Percentiles rank a stretch among this genome's conserved stretches.
Conservation (phyloP, 2,329 filamentous ascomycete species). For the Aspergillus luchuensis region DNA sequence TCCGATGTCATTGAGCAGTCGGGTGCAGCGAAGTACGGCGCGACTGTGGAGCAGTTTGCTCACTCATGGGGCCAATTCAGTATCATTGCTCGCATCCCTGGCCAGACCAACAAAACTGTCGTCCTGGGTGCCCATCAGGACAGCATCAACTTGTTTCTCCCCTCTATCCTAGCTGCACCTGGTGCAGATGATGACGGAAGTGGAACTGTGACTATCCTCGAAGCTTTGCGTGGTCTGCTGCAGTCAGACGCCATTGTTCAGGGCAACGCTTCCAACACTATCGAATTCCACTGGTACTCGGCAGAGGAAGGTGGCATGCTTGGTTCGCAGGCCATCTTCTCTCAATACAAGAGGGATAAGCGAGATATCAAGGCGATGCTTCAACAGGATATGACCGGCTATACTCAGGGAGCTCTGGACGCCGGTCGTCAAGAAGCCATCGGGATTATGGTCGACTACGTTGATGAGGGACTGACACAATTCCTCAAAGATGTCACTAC, state of each 20-base stretch:
- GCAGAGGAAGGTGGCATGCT: constrained; percentile 87
- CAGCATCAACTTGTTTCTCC: constrained; percentile 89
- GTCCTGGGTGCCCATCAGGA: constrained; percentile 93
- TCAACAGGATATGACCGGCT: constrained; percentile 98
- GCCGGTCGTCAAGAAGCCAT: constrained; percentile 81
- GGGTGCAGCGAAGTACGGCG: constrained; percentile 67
- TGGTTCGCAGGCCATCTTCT: constrained; percentile 88
- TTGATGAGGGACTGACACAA: constrained; percentile 76
- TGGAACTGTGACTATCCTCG: constrained; percentile 90
- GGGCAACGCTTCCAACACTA: constrained; percentile 76
- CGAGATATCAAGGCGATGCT: constrained; percentile 92
- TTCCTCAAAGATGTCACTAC: constrained; percentile 91
- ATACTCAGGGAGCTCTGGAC: constrained; percentile 77
- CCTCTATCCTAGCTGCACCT: constrained; percentile 78
- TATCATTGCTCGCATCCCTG: constrained; percentile 89
- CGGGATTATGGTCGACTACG: constrained; percentile 89
- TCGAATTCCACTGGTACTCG: constrained; percentile 97
- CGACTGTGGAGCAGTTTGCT: constrained; percentile 70
- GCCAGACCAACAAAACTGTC: constrained; percentile 78
- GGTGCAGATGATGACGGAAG: constrained; percentile 96
- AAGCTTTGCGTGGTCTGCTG: constrained; percentile 81
- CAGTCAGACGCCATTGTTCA: constrained; percentile 68
- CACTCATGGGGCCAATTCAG: constrained; percentile 89
- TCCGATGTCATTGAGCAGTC: constrained; percentile 69
- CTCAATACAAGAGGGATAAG: constrained; percentile 70